Conservation (phyloP, 1,284 basidiomycete species). For the Meira miltonrushii region DNA sequence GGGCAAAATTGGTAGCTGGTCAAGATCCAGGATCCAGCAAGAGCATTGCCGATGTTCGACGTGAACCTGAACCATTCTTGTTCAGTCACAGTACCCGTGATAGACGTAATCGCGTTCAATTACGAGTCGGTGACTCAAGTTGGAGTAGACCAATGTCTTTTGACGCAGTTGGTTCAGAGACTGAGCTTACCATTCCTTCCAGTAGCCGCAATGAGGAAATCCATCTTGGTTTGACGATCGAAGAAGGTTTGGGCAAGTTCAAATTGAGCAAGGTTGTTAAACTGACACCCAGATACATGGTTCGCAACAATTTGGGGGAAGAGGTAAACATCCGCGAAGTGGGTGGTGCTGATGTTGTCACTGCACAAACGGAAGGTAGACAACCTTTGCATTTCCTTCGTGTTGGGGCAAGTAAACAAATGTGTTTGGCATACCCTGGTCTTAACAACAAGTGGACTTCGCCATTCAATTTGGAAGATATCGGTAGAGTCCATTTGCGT, state of each 20-base stretch:
- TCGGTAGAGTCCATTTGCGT: constrained; percentile 78
- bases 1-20: constrained; percentile 78
- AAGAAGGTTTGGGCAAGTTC: constrained; percentile 83
- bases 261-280: constrained; percentile 93
- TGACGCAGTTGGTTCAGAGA: constrained; percentile 86
- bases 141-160: constrained; percentile 67
- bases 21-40: constrained; percentile 53
- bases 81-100: constrained; percentile 76
- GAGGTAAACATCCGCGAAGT: constrained; percentile 79
- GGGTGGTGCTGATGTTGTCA: constrained; percentile 58
- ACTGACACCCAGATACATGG: constrained; percentile 79
- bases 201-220: constrained; percentile 68
- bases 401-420: constrained; percentile 59
- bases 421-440: constrained; percentile 77
- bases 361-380: constrained; percentile 58
- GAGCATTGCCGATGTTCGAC: constrained; percentile 49
- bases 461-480: constrained; percentile 85
- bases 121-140: constrained; percentile 76
- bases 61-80: constrained; percentile 57
- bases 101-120: constrained; percentile 75
- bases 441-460: constrained; percentile 80
- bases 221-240: constrained; percentile 84
- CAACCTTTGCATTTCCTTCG: constrained; percentile 68
- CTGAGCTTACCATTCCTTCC: constrained; percentile 71
- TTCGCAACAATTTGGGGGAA: constrained; percentile 73